Percentiles rank a stretch among this genome's conserved stretches.
Evolutionary conservation across 371 early-diverging fungal genomes (phyloP).

Genomic region (Actinomucor elegans): DNA sequence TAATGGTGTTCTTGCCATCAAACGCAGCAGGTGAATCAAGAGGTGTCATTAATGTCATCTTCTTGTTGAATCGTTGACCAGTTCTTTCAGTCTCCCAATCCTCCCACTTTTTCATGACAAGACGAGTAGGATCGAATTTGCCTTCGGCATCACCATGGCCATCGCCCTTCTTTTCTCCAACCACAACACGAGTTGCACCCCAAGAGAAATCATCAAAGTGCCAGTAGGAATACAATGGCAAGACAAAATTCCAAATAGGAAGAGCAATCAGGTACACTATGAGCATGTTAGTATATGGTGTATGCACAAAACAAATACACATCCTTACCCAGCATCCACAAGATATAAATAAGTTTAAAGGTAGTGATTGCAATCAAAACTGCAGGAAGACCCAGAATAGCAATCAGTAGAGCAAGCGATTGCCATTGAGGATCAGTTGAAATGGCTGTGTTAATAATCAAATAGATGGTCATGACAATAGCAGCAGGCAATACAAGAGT

Average conservation of each 20-base stretch:
- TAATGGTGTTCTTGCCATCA: conserved; percentile 28
- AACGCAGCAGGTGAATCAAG: conserved; percentile 30
- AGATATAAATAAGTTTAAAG: conserved; percentile 70
- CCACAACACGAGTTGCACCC: conserved; percentile 79
- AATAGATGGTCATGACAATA: conserved; percentile 83
- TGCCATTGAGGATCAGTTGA: conserved; percentile 55
- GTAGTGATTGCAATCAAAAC: conserved; percentile 85
- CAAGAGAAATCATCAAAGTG: conserved; percentile 94
- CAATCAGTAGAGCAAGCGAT: conserved; percentile 71
- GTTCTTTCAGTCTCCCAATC: conserved; percentile 74
- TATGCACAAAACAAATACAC: background rate
- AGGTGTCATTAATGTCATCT: conserved; percentile 25
- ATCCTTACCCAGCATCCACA: conserved; percentile 70
- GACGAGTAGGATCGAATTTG: conserved; percentile 66
- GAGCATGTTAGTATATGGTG: background rate
- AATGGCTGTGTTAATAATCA: conserved; percentile 59
- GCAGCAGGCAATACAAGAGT: conserved; percentile 96
- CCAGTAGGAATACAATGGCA: conserved; percentile 93
- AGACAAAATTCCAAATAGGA: conserved; percentile 95
- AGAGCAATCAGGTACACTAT: conserved; percentile 63
- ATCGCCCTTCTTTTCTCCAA: conserved; percentile 61
- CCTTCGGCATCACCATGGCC: conserved; percentile 66
- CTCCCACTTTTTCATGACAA: conserved; percentile 68
- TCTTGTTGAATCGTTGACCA: conserved; percentile 40
- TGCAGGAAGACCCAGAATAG: conserved; percentile 79